These are phyloP conservation scores for Imleria badia DNA, from an alignment of 768 basidiomycete species.

Conservation along the genomic window DNA sequence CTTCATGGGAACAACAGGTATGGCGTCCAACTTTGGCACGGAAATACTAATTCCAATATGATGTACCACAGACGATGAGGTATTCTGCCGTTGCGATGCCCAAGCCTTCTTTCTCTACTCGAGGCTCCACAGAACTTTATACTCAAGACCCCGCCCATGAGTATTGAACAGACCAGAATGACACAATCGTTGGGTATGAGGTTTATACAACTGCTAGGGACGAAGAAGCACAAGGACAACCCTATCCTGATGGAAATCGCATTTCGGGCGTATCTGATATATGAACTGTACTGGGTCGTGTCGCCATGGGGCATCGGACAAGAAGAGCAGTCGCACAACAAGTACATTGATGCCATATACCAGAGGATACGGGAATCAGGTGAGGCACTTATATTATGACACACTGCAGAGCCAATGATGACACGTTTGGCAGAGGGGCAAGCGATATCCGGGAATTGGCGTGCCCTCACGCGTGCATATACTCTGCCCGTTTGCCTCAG, in stretches of 20 bases:
- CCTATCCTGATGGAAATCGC: constrained; percentile 35
- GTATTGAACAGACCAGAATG: too few species aligned
- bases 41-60: constrained; percentile 46
- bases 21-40: background rate
- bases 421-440: constrained; percentile 40
- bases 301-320: constrained; percentile 23
- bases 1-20: constrained; percentile 15
- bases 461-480: constrained; percentile 35
- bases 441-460: constrained; percentile 43
- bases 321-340: constrained; percentile 17
- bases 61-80: too few species aligned
- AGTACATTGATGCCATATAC: constrained; percentile 29
- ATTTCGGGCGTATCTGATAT: constrained; percentile 27
- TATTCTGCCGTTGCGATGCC: too few species aligned
- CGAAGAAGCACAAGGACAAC: too few species aligned
- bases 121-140: too few species aligned
- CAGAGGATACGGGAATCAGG: constrained; percentile 34
- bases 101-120: too few species aligned
- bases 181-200: too few species aligned
- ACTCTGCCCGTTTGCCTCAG: constrained; percentile 8
- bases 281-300: constrained; percentile 20
- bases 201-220: too few species aligned
- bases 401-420: background rate
- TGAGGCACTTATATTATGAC: constrained; percentile 18
- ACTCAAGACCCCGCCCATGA: too few species aligned